Evolutionary conservation across 2,329 filamentous ascomycete genomes (phyloP).

Genomic region (Xenosphaeropsis pyriputrescens): DNA sequence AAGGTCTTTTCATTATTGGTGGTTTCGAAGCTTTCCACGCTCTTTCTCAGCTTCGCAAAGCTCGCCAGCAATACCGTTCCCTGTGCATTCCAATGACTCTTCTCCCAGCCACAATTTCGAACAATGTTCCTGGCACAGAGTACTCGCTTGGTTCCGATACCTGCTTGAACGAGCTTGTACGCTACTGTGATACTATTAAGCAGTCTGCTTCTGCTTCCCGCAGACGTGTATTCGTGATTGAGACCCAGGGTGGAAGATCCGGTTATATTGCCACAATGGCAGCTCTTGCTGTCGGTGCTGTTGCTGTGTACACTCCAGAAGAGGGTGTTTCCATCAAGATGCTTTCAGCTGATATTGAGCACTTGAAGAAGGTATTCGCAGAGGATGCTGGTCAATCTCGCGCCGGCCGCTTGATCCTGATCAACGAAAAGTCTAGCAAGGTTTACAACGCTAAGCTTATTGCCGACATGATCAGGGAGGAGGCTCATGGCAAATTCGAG

Average conservation of each 20-base stretch:
- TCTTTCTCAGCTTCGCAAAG: conserved; percentile 73
- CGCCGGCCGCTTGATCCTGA: conserved; percentile 86
- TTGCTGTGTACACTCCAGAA: conserved; percentile 92
- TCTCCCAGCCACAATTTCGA: conserved; percentile 92
- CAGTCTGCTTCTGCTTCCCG: conserved; percentile 91
- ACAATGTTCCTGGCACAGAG: conserved; percentile 96
- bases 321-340: conserved; percentile 90
- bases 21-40: conserved; percentile 96
- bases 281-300: conserved; percentile 80
- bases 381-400: conserved; percentile 78
- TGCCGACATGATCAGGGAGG: conserved; percentile 88
- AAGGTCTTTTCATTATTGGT: conserved; percentile 82
- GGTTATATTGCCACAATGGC: conserved; percentile 88
- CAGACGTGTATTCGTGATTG: conserved; percentile 90
- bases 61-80: conserved; percentile 60
- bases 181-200: conserved; percentile 94
- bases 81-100: conserved; percentile 88
- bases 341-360: conserved; percentile 79
- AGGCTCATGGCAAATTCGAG: conserved; percentile 85
- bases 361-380: conserved; percentile 73
- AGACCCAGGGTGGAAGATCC: conserved; percentile 89
- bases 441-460: conserved; percentile 90
- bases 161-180: conserved; percentile 85
- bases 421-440: conserved; percentile 85
- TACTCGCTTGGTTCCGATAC: conserved; percentile 96